Evolutionary conservation across 1,284 basidiomycete genomes (phyloP).

Genomic region (Apiotrichum gracile): DNA sequence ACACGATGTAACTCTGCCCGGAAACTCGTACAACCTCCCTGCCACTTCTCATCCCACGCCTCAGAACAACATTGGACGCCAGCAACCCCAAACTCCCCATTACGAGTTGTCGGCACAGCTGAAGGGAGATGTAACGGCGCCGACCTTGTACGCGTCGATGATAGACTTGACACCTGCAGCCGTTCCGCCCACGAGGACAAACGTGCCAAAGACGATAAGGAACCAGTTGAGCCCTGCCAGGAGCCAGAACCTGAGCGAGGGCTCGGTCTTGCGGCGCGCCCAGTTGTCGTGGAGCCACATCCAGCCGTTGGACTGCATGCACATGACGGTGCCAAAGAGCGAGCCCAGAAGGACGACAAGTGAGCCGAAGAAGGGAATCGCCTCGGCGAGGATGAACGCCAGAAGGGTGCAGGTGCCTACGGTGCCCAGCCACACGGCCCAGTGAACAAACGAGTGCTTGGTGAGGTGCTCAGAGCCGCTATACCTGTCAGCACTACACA

Average conservation of each 20-base stretch:
- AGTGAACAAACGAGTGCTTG: constrained; percentile 56
- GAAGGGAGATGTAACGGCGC: constrained; percentile 38
- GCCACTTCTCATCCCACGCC: no score
- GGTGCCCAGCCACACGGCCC: constrained; percentile 53
- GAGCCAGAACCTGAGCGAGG: constrained; percentile 10
- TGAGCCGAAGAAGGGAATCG: constrained; percentile 33
- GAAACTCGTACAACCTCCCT: not conserved
- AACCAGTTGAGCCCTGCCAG: constrained; percentile 21
- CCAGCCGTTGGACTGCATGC: constrained; percentile 13
- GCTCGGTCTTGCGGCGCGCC: constrained; percentile 10
- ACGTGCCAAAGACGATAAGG: constrained; percentile 26
- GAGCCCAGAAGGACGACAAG: constrained; percentile 30
- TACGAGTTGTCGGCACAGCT: constrained; percentile 36
- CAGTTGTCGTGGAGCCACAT: constrained; percentile 35
- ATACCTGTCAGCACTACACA: not conserved
- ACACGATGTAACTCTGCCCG: no score
- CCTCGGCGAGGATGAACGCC: constrained; percentile 55
- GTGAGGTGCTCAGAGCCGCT: constrained; percentile 55
- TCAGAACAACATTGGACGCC: no score
- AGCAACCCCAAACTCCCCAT: not conserved
- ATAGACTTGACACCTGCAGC: constrained; percentile 21
- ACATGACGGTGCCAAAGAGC: constrained; percentile 20
- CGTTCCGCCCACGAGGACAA: constrained; percentile 25
- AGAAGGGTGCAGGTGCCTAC: constrained; percentile 41
- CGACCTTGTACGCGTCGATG: constrained; percentile 28